A percentile compares a stretch with the other conserved stretches of the same genome.
Evolutionary conservation across 257 asterid genomes (phyloP).

Genomic region (Solanum sitiens): DNA sequence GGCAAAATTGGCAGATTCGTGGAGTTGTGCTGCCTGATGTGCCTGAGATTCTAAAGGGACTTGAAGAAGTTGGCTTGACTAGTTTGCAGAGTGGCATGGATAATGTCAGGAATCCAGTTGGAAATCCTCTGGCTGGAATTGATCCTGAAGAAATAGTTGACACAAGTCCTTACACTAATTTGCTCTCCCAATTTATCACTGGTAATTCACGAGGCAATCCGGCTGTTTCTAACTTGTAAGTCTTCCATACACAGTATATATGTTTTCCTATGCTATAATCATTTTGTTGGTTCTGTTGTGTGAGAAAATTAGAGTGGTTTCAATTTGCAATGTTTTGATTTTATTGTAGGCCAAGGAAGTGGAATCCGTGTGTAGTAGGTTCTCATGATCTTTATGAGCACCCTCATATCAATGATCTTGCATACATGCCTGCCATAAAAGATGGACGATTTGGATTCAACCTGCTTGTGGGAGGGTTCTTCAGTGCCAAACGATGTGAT

Average conservation of each 20-base stretch:
- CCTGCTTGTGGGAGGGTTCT: conserved; percentile 90
- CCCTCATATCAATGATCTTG: conserved; percentile 93
- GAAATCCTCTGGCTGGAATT: conserved; percentile 92
- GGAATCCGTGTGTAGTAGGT: conserved; percentile 94
- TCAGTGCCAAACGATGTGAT: conserved; percentile 84
- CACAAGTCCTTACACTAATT: conserved; percentile 72
- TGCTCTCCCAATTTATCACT: conserved; percentile 75
- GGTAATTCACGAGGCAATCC: conserved; percentile 85
- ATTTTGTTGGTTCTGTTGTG: not conserved
- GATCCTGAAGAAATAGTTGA: conserved; percentile 88
- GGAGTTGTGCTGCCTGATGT: conserved; percentile 84
- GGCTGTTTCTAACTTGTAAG: conserved; percentile 77
- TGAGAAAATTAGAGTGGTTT: not conserved
- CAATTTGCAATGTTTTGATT: not conserved
- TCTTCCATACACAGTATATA: not conserved
- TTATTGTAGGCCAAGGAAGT: conserved; percentile 83
- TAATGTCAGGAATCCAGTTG: conserved; percentile 93
- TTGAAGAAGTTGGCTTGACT: conserved; percentile 74
- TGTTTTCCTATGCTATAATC: not conserved
- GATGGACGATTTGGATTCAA: conserved; percentile 78
- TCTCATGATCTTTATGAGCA: conserved; percentile 95
- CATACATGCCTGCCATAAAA: conserved; percentile 87
- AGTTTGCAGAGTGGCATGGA: conserved; percentile 99
- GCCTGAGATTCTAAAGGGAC: conserved; percentile 77
- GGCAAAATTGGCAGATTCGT: conserved; percentile 98